Conservation (phyloP, 345 rosid species). For the Brassica rapa region DNA sequence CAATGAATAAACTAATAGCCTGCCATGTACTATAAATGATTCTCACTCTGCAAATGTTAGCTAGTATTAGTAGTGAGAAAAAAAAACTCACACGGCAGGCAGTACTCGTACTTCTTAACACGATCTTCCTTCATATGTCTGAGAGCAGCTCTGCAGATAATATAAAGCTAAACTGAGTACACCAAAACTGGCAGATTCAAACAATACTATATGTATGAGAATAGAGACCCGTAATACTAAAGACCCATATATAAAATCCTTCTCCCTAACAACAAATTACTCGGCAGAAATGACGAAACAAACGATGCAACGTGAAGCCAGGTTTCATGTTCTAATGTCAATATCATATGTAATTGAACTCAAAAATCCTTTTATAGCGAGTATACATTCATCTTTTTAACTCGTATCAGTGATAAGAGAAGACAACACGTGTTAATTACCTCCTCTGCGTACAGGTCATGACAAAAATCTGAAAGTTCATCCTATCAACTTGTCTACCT, state of each 20-base stretch:
- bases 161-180: conserved; percentile 24
- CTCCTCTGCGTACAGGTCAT: conserved; percentile 87
- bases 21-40: conserved; percentile 7
- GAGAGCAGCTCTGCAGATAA: conserved; percentile 77
- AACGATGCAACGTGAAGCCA: conserved; percentile 16
- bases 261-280: neutral
- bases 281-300: neutral
- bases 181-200: conserved; percentile 3
- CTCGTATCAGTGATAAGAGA: neutral
- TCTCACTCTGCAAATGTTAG: neutral
- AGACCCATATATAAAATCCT: neutral
- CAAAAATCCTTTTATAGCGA: conserved; percentile 9
- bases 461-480: conserved; percentile 70
- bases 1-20: neutral
- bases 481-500: conserved; percentile 75
- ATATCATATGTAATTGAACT: neutral
- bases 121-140: conserved; percentile 86
- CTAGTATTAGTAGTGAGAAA: conserved; percentile 2
- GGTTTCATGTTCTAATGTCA: neutral
- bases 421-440: conserved; percentile 39
- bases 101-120: conserved; percentile 85
- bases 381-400: neutral
- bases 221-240: neutral
- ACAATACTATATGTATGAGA: conserved; percentile 3
- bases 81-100: conserved; percentile 91